phyloP scores from a whole-genome alignment of 306 rosid genomes.

The Ormosia emarginata region DNA sequence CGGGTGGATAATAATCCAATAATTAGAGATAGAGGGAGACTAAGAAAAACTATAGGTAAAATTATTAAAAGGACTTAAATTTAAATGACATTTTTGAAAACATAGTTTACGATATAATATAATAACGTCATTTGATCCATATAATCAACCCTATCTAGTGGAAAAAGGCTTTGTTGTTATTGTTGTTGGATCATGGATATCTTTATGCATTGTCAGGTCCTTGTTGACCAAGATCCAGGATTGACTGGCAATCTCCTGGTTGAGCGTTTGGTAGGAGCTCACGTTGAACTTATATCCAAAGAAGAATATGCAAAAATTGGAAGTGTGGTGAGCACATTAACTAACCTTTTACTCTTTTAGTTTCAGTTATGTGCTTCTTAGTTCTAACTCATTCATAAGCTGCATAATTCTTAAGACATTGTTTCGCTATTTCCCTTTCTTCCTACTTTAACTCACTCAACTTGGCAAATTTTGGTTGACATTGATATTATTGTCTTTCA shows the following conservation, averaged over 20 bases:
- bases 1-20: too few species aligned
- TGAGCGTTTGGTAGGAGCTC: constrained; percentile 90
- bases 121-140: too few species aligned
- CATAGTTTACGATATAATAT: too few species aligned
- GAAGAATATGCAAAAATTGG: constrained; percentile 78
- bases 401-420: not conserved
- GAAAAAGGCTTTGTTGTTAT: too few species aligned
- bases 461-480: too few species aligned
- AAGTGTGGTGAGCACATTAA: constrained; percentile 51
- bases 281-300: constrained; percentile 68
- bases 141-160: too few species aligned
- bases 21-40: too few species aligned
- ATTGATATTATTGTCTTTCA: not conserved
- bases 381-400: too few species aligned
- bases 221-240: constrained; percentile 83
- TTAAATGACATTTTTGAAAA: too few species aligned
- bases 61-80: too few species aligned
- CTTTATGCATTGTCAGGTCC: constrained; percentile 28
- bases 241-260: constrained; percentile 79
- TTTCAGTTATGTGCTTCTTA: not conserved
- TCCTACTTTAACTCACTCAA: not conserved
- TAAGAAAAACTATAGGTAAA: too few species aligned
- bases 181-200: not conserved
- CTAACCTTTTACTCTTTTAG: constrained; percentile 5
- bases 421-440: not conserved